phyloP scores from a whole-genome alignment of 129 eudicot genomes.

The Cynara cardunculus region DNA sequence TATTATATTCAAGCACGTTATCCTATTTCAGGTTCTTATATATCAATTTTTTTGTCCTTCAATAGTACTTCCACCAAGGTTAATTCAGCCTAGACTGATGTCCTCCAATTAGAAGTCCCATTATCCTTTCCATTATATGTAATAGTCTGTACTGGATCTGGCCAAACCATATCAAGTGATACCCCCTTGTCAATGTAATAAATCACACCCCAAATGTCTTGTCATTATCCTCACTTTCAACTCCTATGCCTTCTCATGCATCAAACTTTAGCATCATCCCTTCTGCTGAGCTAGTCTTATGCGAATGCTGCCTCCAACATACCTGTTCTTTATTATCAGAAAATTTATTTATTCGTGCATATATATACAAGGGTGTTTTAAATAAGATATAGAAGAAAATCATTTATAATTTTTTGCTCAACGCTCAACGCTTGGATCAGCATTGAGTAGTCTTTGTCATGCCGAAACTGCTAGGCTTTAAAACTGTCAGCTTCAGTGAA shows the following conservation, averaged over 20 bases:
- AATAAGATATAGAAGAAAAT: background rate
- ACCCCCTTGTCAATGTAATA: no score
- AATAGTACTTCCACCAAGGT: no score
- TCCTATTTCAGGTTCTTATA: no score
- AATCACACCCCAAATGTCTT: no score
- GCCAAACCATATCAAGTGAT: no score
- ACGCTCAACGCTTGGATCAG: background rate
- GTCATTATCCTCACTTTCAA: no score
- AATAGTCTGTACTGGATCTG: no score
- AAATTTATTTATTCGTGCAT: background rate
- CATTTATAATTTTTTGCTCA: background rate
- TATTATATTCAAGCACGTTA: background rate
- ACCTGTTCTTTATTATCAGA: background rate
- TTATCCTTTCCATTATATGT: no score
- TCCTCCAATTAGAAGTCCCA: no score
- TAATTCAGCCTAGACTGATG: no score
- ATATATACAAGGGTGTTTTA: background rate
- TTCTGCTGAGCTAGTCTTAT: background rate
- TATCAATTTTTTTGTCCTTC: no score
- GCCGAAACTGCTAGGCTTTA: background rate
- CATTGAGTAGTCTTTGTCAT: background rate
- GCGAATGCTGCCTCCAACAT: background rate
- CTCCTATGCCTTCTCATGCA: background rate
- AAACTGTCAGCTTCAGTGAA: slow-evolving; percentile 5
- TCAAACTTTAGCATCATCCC: background rate